Percentiles rank a stretch among this genome's conserved stretches.
Conservation (phyloP, 192 early-diverging fungal genomes). For the Irineochytrium annulatum region DNA sequence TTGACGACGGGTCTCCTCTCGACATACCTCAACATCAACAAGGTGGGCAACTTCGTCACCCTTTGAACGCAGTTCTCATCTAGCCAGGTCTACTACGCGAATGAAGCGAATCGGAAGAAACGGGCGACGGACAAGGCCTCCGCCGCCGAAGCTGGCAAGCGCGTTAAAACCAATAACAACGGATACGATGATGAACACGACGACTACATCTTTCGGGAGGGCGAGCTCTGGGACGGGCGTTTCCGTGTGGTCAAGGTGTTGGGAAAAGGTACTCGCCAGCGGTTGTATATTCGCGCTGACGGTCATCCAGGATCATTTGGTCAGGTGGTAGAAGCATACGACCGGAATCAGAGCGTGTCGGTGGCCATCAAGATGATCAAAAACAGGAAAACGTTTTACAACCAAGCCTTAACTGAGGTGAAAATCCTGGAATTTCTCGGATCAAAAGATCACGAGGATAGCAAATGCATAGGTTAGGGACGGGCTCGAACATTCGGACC, state of each 20-base stretch:
- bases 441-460: conserved; percentile 17
- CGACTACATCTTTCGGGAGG: conserved; percentile 26
- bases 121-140: background rate
- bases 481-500: background rate
- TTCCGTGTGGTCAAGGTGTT: conserved; percentile 12
- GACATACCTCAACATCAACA: background rate
- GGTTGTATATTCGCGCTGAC: background rate
- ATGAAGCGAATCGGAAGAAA: background rate
- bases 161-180: background rate
- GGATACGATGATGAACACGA: conserved; percentile 29
- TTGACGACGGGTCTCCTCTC: background rate
- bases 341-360: background rate
- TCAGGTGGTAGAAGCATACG: conserved; percentile 24
- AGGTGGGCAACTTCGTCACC: background rate
- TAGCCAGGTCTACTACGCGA: background rate
- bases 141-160: background rate
- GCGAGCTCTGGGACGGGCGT: conserved; percentile 20
- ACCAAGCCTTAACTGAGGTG: conserved; percentile 33
- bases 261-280: conserved; percentile 10
- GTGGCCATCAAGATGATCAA: conserved; percentile 47
- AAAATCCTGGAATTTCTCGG: conserved; percentile 25
- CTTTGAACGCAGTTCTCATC: background rate
- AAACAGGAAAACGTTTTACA: conserved; percentile 26
- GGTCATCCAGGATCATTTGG: conserved; percentile 25
- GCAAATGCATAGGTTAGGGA: conserved; percentile 12